Evolutionary conservation across 2,329 filamentous ascomycete species (phyloP), one percentile per base, ranked within the genome.

Genomic region (Pseudogymnoascus sp.): DNA sequence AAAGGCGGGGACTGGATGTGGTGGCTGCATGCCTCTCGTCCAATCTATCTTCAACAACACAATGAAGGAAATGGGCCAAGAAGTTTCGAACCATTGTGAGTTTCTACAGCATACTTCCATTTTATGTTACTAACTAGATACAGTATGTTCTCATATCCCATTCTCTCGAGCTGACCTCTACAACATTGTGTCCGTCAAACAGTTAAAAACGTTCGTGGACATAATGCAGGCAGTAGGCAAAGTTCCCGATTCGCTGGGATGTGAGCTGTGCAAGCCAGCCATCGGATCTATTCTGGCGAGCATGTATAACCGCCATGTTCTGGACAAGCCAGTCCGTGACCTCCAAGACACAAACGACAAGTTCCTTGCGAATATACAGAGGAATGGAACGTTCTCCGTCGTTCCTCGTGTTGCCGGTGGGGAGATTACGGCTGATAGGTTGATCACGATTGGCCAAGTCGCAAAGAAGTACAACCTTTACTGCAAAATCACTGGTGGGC

Each of bases 261-360:
- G 92, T 74, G 92, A 96, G 75, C 80, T 86, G 1, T 96, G 93
- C 79, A 96, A 96, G 75, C 92, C 92, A 0, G 84, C 87, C 0
- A 82, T 96, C 29, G 92, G 82, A 4, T 91, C 87, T 61, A 96
- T 96, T 68, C 83, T 96, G 60, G 82, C 91, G 0, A 91, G 88
- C 24, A 78, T 96, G 2, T 96, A 87, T 81, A 96, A 96, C 75
- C 84, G 86, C 65, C 90, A 95, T 72, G 81, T 96, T 66, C 86
- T 96, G 80, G 85, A 90, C 67, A 80, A 82, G 64, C 80, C 85
- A 0, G 78, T 83, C 2, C 84, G 90, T 72, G 90, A 90, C 21
- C 81, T 96, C 0, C 92, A 96, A 74, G 92, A 96, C 65, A 96
- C 92, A 4, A 96, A 96, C 73, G 93, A 96, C 74, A 82, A 87